Evolutionary conservation across 1,139 yeast species (phyloP).

Genomic region (Lodderomyces parapsilosis): DNA sequence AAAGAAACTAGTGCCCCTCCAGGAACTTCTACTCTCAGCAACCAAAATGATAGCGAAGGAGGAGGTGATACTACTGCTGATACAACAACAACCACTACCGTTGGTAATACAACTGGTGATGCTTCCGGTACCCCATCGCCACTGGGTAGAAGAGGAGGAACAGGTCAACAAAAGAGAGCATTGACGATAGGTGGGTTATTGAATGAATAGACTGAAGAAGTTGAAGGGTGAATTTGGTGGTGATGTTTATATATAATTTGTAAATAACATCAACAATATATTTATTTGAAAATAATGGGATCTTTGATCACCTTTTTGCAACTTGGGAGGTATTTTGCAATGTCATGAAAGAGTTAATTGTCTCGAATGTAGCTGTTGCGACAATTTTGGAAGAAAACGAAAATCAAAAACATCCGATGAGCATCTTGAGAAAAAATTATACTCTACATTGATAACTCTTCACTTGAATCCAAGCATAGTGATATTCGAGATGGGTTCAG

Average conservation of each 20-base stretch:
- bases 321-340: not conserved
- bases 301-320: not conserved
- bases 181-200: slow-evolving; percentile 40
- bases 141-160: slow-evolving; percentile 4
- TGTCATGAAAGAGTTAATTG: not conserved
- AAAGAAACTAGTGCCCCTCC: slow-evolving; percentile 3
- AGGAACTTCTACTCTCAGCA: not conserved
- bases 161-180: slow-evolving; percentile 9
- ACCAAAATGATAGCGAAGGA: slow-evolving; percentile 3
- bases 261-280: slow-evolving; percentile 1
- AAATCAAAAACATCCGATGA: not conserved
- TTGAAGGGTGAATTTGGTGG: not conserved
- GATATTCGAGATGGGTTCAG: slow-evolving; percentile 29
- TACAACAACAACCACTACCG: too few relatives aligned
- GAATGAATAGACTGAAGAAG: slow-evolving; percentile 22
- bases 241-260: not conserved
- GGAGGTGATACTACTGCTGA: not conserved
- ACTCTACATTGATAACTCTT: too few relatives aligned
- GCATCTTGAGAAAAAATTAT: not conserved
- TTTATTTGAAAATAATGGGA: not conserved
- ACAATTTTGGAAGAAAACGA: not conserved
- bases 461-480: too few relatives aligned
- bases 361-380: not conserved
- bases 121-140: not conserved
- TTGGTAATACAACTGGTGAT: not conserved